These are phyloP conservation scores for Aspergillus fumigatiaffinis DNA, from an alignment of 2,329 filamentous ascomycete species.

Conservation along the genomic window DNA sequence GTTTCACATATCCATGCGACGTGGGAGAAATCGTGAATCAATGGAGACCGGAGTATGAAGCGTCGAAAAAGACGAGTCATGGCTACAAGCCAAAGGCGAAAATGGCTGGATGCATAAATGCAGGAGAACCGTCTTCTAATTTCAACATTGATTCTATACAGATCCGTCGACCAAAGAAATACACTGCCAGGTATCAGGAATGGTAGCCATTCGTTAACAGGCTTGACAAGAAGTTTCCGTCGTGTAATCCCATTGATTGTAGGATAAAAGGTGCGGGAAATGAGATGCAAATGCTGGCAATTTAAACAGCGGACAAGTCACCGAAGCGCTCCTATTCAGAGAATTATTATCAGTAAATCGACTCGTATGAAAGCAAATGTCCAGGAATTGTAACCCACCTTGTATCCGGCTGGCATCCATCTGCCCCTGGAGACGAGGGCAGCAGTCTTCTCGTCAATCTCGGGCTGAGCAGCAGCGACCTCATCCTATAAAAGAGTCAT, in stretches of 20 bases:
- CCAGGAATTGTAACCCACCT: slow-evolving; percentile 59
- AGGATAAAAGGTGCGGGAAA: slow-evolving; percentile 27
- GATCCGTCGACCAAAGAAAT: slow-evolving; percentile 28
- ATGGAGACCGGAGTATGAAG: background rate
- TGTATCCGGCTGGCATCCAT: slow-evolving; percentile 98
- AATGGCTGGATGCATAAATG: background rate
- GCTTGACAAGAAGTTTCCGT: slow-evolving; percentile 28
- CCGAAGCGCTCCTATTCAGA: slow-evolving; percentile 88
- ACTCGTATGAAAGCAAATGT: background rate
- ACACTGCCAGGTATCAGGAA: slow-evolving; percentile 25
- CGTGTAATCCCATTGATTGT: slow-evolving; percentile 28
- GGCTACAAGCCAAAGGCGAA: background rate
- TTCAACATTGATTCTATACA: slow-evolving; percentile 41
- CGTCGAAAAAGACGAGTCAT: background rate
- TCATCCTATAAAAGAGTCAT: slow-evolving; percentile 65
- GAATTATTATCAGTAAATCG: slow-evolving; percentile 6
- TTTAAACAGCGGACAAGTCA: slow-evolving; percentile 91
- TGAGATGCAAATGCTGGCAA: slow-evolving; percentile 23
- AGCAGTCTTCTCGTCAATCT: slow-evolving; percentile 94
- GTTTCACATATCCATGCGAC: background rate
- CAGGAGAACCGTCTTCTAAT: slow-evolving; percentile 27
- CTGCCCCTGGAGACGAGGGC: slow-evolving; percentile 95
- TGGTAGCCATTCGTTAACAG: slow-evolving; percentile 17
- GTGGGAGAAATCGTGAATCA: background rate
- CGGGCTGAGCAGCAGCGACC: slow-evolving; percentile 86